Base-by-base conservation (phyloP, 169 alveolate genomes). In the Amoebophrya sp. region DNA sequence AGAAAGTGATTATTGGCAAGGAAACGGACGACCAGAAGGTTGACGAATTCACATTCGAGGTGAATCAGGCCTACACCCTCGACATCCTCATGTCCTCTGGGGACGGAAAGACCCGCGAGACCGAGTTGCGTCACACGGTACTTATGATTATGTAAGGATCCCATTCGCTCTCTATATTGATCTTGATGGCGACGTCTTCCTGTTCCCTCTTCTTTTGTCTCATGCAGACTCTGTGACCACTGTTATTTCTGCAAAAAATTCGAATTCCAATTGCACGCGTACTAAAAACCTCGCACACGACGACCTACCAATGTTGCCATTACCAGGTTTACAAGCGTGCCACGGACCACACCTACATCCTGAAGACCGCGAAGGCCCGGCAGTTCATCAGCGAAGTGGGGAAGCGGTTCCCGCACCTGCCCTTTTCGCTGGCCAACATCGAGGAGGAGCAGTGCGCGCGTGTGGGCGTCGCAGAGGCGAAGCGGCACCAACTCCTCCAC, bases 401-500 rank as follows among this genome's bases (percentile, higher is more conserved):
- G 92, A 95, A 95, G 69, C 94, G 95, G 69, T 95, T 88, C 94
- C 98, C 97, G 88, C 92, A 97, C 41, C 93, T 95, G 50, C 96
- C 97, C 18, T 97, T 97, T 94, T 91, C 97, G n/a, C 92, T 96
- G 40, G 94, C 97, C 91, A 92, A 94, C 87, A 92, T 96, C 89
- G 96, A 94, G 67, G 96, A 96, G 29, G 78, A 58, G 78, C 78
- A 58, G 78, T 58, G 78, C 92, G 95, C 96, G 95, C 90, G 96
- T 38, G 94, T 91, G 91, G 97, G 99, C 20, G 98, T 98, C 43
- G 97, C 98, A 58, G 99, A 98, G 95, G 98, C 99, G 58, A 91
- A 97, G 90, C 96, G 98, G 91, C 99, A 98, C 93, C 98, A 97
- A 90, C 95, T 98, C 90, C 94, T 98, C 38, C 95, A 97, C 89